These are phyloP conservation scores for Paxillus involutus DNA, from an alignment of 768 basidiomycete species.

Conservation along the genomic window DNA sequence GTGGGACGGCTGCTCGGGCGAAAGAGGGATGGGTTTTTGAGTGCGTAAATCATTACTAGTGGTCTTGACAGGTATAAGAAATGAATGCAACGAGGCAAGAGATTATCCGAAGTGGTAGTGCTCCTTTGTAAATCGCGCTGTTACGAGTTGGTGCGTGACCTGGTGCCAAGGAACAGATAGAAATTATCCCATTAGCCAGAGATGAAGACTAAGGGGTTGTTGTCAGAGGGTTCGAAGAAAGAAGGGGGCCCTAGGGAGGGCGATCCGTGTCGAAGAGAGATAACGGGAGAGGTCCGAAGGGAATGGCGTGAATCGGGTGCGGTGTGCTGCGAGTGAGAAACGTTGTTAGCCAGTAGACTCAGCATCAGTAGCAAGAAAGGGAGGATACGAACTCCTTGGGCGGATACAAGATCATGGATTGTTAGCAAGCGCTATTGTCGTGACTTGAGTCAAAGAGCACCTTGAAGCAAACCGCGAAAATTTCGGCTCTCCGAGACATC, in stretches of 20 bases:
- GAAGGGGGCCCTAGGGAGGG: constrained; percentile 62
- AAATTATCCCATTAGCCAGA: constrained; percentile 44
- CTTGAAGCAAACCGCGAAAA: not conserved
- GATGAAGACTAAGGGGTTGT: constrained; percentile 5
- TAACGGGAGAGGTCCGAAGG: constrained; percentile 61
- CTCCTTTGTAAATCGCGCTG: not conserved
- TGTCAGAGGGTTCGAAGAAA: constrained; percentile 16
- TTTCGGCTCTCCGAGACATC: not conserved
- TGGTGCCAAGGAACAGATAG: constrained; percentile 34
- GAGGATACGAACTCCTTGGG: constrained; percentile 29
- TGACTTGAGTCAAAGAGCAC: constrained; percentile 3
- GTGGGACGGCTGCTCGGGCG: constrained; percentile 62
- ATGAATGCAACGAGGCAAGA: not conserved
- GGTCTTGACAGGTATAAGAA: constrained; percentile 14
- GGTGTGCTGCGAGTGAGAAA: constrained; percentile 17
- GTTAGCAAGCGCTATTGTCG: constrained; percentile 18
- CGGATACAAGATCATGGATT: constrained; percentile 57
- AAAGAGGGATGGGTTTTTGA: constrained; percentile 68
- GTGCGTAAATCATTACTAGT: constrained; percentile 55
- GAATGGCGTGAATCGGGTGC: constrained; percentile 45
- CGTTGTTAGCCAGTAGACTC: constrained; percentile 3
- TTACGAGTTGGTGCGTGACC: constrained; percentile 32
- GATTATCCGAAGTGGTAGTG: not conserved
- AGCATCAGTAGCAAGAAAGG: not conserved
- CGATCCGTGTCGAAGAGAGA: constrained; percentile 68